Evolutionary conservation across 2,329 filamentous ascomycete genomes (phyloP).

Genomic region (Graphilbum fragrans): DNA sequence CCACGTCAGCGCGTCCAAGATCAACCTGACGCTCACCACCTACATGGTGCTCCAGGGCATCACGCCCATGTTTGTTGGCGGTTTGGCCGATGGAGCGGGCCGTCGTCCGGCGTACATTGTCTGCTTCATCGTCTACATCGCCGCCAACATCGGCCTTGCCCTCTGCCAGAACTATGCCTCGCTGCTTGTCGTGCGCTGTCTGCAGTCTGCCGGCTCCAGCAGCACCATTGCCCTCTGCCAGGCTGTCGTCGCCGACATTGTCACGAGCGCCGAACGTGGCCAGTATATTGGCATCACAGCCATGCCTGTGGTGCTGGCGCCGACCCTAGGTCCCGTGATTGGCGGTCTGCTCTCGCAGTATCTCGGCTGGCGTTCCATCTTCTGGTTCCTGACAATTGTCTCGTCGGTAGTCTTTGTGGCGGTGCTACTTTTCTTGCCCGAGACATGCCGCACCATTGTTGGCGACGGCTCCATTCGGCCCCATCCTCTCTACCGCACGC

Average conservation of each 20-base stretch:
- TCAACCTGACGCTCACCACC: conserved; percentile 40
- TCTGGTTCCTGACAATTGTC: conserved; percentile 48
- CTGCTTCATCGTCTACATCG: conserved; percentile 39
- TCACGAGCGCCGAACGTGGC: conserved; percentile 49
- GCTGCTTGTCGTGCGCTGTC: conserved; percentile 38
- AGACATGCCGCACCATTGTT: conserved; percentile 36
- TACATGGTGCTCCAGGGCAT: conserved; percentile 51
- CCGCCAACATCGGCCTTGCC: conserved; percentile 39
- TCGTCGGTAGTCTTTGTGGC: conserved; percentile 26
- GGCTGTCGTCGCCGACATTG: conserved; percentile 51
- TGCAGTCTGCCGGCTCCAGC: conserved; percentile 46
- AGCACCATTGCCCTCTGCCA: conserved; percentile 44
- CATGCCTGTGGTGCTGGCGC: conserved; percentile 33
- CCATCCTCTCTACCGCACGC: conserved; percentile 8
- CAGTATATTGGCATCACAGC: conserved; percentile 42
- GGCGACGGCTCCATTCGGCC: conserved; percentile 35
- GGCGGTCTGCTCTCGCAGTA: conserved; percentile 45
- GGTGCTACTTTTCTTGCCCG: conserved; percentile 38
- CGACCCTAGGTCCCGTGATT: conserved; percentile 40
- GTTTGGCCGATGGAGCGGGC: conserved; percentile 39
- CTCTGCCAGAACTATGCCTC: conserved; percentile 34
- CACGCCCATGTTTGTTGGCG: conserved; percentile 42
- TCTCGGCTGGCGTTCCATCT: conserved; percentile 47
- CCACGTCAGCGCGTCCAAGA: conserved; percentile 22
- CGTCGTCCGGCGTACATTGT: conserved; percentile 39